Evolutionary conservation across 2,329 filamentous ascomycete genomes (phyloP).

Genomic region (Penicillium sp.): DNA sequence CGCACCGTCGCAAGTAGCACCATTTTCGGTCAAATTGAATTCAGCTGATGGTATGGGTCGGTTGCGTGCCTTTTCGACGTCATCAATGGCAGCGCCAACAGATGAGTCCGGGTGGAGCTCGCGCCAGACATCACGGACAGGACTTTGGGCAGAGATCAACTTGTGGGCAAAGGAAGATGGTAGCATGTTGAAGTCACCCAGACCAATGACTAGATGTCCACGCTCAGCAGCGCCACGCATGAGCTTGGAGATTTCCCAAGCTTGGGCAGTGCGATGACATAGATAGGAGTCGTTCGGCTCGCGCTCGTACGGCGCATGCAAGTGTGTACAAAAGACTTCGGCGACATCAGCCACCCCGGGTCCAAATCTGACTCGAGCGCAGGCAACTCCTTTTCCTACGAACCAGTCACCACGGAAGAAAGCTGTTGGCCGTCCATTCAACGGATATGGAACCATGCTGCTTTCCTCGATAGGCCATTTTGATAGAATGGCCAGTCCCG

Average conservation of each 20-base stretch:
- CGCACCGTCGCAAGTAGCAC: constrained; percentile 81
- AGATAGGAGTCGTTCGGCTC: constrained; percentile 82
- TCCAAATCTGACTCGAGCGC: constrained; percentile 75
- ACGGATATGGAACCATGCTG: constrained; percentile 81
- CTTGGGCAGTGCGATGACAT: constrained; percentile 87
- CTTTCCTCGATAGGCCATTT: constrained; percentile 91
- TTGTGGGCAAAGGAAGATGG: constrained; percentile 82
- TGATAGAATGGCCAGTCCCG: constrained; percentile 84
- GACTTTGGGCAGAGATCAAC: constrained; percentile 76
- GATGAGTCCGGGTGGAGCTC: constrained; percentile 82
- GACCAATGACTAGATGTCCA: constrained; percentile 79
- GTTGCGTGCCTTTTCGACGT: constrained; percentile 67
- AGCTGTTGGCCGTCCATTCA: constrained; percentile 90
- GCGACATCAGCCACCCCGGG: constrained; percentile 66
- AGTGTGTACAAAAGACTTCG: constrained; percentile 91
- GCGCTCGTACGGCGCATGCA: constrained; percentile 84
- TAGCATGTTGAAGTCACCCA: constrained; percentile 98
- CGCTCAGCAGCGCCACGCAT: constrained; percentile 78
- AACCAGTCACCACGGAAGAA: constrained; percentile 97
- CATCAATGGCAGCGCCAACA: constrained; percentile 71
- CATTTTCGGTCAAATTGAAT: constrained; percentile 78
- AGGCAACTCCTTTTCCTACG: constrained; percentile 91
- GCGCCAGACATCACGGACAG: constrained; percentile 82
- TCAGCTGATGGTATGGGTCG: constrained; percentile 73
- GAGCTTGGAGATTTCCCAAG: constrained; percentile 91